Evolutionary conservation across 129 eudicot species (phyloP), one percentile per base, ranked within the genome.

Genomic region (Artemisia annua): DNA sequence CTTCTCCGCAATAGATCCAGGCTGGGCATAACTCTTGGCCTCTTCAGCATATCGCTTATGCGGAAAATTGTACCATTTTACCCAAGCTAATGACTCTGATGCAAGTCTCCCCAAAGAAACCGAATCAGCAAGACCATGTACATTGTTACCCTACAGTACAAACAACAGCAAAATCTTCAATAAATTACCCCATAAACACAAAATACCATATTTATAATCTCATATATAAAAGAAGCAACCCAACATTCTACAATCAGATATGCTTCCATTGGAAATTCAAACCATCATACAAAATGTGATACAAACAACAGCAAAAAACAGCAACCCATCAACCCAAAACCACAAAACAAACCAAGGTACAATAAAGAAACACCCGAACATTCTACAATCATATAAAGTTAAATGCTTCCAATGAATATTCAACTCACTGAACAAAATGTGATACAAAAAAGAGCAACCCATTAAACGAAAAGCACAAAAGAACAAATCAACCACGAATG

Each of bases 1-100:
- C 81, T 87, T 90, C 81, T 85, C 83, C 3, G 93, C 91, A 9
- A 87, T 93, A 2, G 94, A 90, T 1, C 94, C 95, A 1, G 91
- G 94, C 75, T 72, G 81, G 3, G 95, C 75, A 12, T 85, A 90
- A 60, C 84, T 87, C 75, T 83, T 84, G 5, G 95, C 97, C 63
- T 90, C 97, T 46, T 87, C 94, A 9, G 85, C 94, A 60, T 90
- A 88, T 3, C 86, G 79, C 55, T 90, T 90, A 50, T 83, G 81
- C 3, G 88, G 56, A 57, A 90, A 83, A 1, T 83, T 58, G 1
- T 93, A 87, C 93, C 93, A 87, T 81, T 77, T 90, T 6, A 87
- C 92, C 87, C 92, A 89, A 24, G 87, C 73, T 48, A 87, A 73
- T 14, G 91, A 69, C 26, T 86, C 92, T 0, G 85, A 53, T 75